A percentile compares a stretch with the other conserved stretches of the same genome.
phyloP scores from a whole-genome alignment of 2,329 filamentous ascomycete genomes.

The Ceratocystis huliohia region DNA sequence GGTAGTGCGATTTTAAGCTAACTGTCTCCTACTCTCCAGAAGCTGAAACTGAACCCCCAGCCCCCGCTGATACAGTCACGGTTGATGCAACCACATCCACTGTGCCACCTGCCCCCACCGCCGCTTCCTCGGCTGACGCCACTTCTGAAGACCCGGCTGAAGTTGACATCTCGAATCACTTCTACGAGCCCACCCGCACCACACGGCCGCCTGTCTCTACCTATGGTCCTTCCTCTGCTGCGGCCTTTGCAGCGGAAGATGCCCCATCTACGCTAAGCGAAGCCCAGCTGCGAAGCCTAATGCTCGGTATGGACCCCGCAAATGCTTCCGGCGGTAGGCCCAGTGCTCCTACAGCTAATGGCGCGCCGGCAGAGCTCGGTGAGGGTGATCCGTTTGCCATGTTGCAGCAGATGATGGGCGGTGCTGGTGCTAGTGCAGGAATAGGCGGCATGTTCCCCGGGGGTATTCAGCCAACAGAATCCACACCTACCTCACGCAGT shows the following conservation, averaged over 20 bases:
- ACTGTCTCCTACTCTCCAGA: neutral
- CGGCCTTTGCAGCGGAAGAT: conserved; percentile 24
- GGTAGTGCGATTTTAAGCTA: too few species aligned
- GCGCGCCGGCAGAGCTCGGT: conserved; percentile 21
- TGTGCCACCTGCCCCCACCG: conserved; percentile 25
- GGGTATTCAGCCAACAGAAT: conserved; percentile 30
- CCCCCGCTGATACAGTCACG: conserved; percentile 16
- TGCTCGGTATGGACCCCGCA: conserved; percentile 42
- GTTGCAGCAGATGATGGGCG: conserved; percentile 58
- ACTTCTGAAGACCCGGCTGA: conserved; percentile 53
- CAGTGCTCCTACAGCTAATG: neutral
- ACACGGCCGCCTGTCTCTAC: conserved; percentile 24
- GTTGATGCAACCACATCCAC: too few species aligned
- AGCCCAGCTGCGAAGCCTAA: conserved; percentile 51
- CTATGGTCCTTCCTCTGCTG: conserved; percentile 26
- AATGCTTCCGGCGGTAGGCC: conserved; percentile 24
- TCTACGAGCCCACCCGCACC: conserved; percentile 40
- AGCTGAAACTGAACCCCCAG: neutral
- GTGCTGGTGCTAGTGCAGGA: conserved; percentile 27
- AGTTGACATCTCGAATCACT: conserved; percentile 66
- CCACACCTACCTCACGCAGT: conserved; percentile 26
- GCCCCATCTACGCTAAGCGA: conserved; percentile 35
- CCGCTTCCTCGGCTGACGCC: conserved; percentile 25
- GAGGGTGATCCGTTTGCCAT: conserved; percentile 35
- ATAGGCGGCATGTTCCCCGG: conserved; percentile 33